Evolutionary conservation across 805 yeast species (phyloP).

Genomic region (Kuraishia molischiana): DNA sequence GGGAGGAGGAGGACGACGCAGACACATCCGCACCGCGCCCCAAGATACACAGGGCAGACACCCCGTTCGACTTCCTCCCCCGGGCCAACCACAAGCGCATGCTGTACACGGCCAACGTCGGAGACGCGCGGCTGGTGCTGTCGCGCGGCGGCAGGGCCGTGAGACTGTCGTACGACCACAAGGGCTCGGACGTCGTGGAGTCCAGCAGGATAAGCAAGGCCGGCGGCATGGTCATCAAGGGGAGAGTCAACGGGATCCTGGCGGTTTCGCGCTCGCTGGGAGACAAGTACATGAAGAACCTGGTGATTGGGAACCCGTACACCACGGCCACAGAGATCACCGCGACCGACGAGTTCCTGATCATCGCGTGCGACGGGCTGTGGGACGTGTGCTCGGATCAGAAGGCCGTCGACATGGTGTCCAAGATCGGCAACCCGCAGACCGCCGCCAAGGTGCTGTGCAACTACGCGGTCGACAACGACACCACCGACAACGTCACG

Average conservation of each 20-base stretch:
- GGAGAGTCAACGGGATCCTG: conserved; percentile 89
- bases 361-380: conserved; percentile 91
- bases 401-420: conserved; percentile 68
- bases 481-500: conserved; percentile 87
- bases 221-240: conserved; percentile 86
- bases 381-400: conserved; percentile 93
- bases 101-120: conserved; percentile 91
- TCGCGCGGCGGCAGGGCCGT: conserved; percentile 67
- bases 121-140: conserved; percentile 81
- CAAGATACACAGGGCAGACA: neutral
- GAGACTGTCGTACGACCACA: conserved; percentile 86
- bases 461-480: conserved; percentile 61
- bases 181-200: conserved; percentile 77
- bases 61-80: conserved; percentile 40
- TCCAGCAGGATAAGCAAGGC: conserved; percentile 60
- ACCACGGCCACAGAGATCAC: conserved; percentile 79
- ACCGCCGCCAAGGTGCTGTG: conserved; percentile 61
- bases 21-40: neutral
- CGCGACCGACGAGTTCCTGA: conserved; percentile 62
- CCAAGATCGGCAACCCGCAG: conserved; percentile 44
- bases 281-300: conserved; percentile 82
- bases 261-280: conserved; percentile 94
- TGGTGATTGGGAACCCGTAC: conserved; percentile 85
- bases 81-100: conserved; percentile 48
- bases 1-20: conserved; percentile 45